A percentile compares a stretch with the other conserved stretches of the same genome.
Evolutionary conservation across 2,329 filamentous ascomycete species (phyloP).

Genomic region (Ascochyta pisi): DNA sequence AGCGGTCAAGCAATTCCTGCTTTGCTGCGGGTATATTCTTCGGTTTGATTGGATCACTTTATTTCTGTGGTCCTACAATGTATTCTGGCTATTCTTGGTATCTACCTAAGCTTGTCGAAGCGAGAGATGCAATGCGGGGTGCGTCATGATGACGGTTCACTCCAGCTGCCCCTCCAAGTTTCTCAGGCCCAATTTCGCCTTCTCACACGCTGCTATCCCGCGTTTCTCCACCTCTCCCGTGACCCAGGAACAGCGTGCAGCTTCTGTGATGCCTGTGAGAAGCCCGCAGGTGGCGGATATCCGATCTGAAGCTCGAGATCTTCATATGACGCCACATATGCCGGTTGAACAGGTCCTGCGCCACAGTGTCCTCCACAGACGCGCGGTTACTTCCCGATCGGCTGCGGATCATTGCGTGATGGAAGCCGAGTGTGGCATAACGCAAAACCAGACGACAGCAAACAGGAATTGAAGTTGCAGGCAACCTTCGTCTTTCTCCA

Average conservation of each 20-base stretch:
- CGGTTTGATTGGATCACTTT: conserved; percentile 7
- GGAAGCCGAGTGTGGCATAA: conserved; percentile 13
- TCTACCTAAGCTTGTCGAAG: background rate
- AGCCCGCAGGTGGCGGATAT: background rate
- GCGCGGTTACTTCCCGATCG: conserved; percentile 16
- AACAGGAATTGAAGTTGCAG: conserved; percentile 31
- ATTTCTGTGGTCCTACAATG: conserved; percentile 7
- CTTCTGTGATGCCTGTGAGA: background rate
- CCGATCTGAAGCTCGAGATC: conserved; percentile 25
- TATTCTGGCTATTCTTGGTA: conserved; percentile 7
- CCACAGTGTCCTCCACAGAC: conserved; percentile 14
- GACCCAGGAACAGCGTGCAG: conserved; percentile 14
- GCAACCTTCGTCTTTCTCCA: conserved; percentile 35
- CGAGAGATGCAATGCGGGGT: background rate
- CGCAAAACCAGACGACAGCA: conserved; percentile 13
- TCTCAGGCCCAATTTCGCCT: background rate
- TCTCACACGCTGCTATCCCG: conserved; percentile 2
- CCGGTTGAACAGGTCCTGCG: conserved; percentile 7
- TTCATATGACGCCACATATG: conserved; percentile 25
- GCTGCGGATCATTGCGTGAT: conserved; percentile 20
- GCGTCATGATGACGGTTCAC: conserved; percentile 18
- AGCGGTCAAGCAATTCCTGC: conserved; percentile 11
- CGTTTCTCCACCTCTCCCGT: conserved; percentile 21
- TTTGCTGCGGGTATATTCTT: conserved; percentile 1
- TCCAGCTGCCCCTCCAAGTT: background rate